A percentile compares a stretch with the other conserved stretches of the same genome.
Conservation (phyloP, 106 monocot species). For the Dioscorea alata region DNA sequence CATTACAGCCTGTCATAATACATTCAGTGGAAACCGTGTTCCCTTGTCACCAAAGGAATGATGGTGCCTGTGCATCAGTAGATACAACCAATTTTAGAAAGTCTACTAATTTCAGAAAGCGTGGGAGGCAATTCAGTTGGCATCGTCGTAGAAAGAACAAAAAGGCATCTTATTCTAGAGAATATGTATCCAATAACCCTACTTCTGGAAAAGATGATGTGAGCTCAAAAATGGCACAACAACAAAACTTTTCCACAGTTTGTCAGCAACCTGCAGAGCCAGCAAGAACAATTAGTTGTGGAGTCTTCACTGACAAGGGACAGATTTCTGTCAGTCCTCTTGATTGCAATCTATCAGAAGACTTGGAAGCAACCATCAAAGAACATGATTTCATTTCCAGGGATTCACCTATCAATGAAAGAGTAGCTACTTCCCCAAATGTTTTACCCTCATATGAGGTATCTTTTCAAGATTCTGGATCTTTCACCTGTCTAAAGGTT, state of each 20-base stretch:
- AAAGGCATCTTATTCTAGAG: neutral
- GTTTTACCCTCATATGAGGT: neutral
- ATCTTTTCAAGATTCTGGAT: neutral
- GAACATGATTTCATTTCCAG: neutral
- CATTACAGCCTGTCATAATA: too few species aligned
- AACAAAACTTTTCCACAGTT: neutral
- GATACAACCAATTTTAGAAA: neutral
- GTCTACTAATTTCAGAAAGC: neutral
- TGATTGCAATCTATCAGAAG: neutral
- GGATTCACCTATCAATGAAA: neutral
- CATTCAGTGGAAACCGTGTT: neutral
- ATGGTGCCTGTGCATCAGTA: neutral
- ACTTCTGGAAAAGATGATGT: neutral
- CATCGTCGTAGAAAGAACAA: constrained; percentile 12
- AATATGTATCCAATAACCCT: neutral
- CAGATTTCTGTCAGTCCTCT: neutral
- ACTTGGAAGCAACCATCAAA: neutral
- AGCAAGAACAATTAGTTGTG: neutral
- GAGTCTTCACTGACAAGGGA: neutral
- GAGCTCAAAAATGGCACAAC: neutral
- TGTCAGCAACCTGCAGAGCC: neutral
- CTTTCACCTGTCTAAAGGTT: too few species aligned
- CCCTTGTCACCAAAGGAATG: neutral
- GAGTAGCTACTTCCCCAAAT: too few species aligned
- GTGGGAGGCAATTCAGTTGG: constrained; percentile 15